Base-by-base conservation (phyloP, 2,329 filamentous ascomycete species). In the Botryosphaeria dothidea region DNA sequence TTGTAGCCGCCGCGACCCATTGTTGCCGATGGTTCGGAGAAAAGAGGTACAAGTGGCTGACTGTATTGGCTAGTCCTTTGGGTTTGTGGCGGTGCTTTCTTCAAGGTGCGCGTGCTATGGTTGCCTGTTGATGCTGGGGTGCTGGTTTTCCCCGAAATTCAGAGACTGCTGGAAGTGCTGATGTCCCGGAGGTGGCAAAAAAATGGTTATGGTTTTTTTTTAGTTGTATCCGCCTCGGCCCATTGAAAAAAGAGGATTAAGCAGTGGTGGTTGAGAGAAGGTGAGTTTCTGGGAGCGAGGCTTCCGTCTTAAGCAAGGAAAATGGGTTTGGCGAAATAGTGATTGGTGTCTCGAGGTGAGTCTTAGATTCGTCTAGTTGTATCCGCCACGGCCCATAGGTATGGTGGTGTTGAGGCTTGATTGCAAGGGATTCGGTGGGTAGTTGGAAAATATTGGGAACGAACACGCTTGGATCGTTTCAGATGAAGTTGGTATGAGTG, bases 311-410 rank as follows among this genome's bases (percentile, higher is more conserved):
- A 36, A 52, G 49, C 19, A 23, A 52, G 4, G 46, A n/a, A 27
- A 19, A 25, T 19, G 19, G 34, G 19, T 41, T 56, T 21, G 17
- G 19, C 8, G 15, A 52, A n/a, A 23, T 25, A 29, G n/a, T 29
- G 23, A 31, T 27, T 29, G 36, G 38, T 43, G 19, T 31, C 11
- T 17, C 25, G n/a, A 23, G 66, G 36, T 45, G 52, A 27, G 29
- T 45, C 23, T 34, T 27, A 36, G 63, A 43, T 15, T 13, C 1
- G 46, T 43, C 21, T 68, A 68, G 69, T 71, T 76, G 70, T 77
- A 77, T 64, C 74, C 74, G 66, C 74, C 74, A 56, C 74, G 74
- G 43, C 74, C 73, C 73, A 75, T 52, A 51, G 68, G 67, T 62
- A 67, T 60, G 19, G 46, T 52, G 62, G 61, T 52, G 38, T 49